Evolutionary conservation across 2,329 filamentous ascomycete species (phyloP), one percentile per base, ranked within the genome.

Genomic region (Colletotrichum paranaense): DNA sequence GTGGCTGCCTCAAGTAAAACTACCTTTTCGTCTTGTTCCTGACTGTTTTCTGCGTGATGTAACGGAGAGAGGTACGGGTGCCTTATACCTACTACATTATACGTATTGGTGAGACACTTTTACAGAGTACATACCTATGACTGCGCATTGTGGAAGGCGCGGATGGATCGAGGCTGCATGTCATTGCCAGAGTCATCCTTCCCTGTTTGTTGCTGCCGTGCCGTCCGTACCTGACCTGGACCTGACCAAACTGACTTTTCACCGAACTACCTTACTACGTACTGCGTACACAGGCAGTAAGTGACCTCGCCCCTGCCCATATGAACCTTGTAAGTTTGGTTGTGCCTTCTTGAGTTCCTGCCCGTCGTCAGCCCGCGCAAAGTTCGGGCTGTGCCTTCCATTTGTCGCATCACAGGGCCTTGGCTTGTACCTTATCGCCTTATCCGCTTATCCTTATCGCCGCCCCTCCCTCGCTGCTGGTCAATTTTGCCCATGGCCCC

Each of bases 1-100:
- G 42, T 62, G 62, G 38, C 32, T 71, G 62, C 56, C 63, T 56
- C 63, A 60, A 8, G 24, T 60, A 46, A 30, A 28, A 8, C 16
- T 30, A 22, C 28, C 9, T n/a, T n/a, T 19, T 14, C 30, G 30
- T 30, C 11, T 46, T 30, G 28, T 62, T 14, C 65, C 56, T 46
- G 42, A n/a, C 42, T 38, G 42, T n/a, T 32, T 22, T n/a, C 14
- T 57, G 14, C 55, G 22, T 7, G 11, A 38, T 49, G 16, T 49
- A 7, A n/a, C 42, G 42, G 19, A 49, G 19, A 8, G n/a, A 49
- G 19, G 42, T 49, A 49, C 42, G 19, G 32, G 32, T 12, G 11
- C 32, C 32, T 35, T 35, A 35, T 35, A 12, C 32, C 32, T 35
- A 35, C 32, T 35, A 35, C 32, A 35, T 12, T 35, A 35, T 35